A percentile compares a stretch with the other conserved stretches of the same genome.
phyloP scores from a whole-genome alignment of 1,284 basidiomycete genomes.

The Ceratobasidium sp. region DNA sequence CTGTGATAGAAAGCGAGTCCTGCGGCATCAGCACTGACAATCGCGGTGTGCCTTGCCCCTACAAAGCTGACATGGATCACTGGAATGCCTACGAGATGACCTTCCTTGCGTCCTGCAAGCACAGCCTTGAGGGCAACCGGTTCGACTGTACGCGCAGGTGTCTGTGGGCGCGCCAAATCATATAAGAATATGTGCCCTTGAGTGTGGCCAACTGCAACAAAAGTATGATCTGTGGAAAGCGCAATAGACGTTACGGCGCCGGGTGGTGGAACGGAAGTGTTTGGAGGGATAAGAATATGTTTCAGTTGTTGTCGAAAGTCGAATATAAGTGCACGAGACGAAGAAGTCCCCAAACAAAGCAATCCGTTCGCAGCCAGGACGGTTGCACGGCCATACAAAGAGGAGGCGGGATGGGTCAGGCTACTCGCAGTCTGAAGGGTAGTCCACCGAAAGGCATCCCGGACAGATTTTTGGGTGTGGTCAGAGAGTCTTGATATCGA shows the following conservation, averaged over 20 bases:
- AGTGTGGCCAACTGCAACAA: slow-evolving; percentile 86
- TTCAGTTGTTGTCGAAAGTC: slow-evolving; percentile 89
- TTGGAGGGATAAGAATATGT: slow-evolving; percentile 54
- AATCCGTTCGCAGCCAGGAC: slow-evolving; percentile 87
- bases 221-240: slow-evolving; percentile 93
- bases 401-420: slow-evolving; percentile 61
- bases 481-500: slow-evolving; percentile 64
- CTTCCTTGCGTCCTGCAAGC: slow-evolving; percentile 86
- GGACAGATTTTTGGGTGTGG: slow-evolving; percentile 48
- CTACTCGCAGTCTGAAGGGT: slow-evolving; percentile 65
- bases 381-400: slow-evolving; percentile 69
- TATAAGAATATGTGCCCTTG: slow-evolving; percentile 88
- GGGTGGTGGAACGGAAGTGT: slow-evolving; percentile 58
- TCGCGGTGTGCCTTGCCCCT: slow-evolving; percentile 91
- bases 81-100: slow-evolving; percentile 85
- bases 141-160: slow-evolving; percentile 70
- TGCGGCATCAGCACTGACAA: slow-evolving; percentile 89
- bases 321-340: slow-evolving; percentile 82
- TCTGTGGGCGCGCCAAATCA: slow-evolving; percentile 74
- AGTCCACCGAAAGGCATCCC: slow-evolving; percentile 80
- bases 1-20: slow-evolving; percentile 97
- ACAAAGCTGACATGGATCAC: slow-evolving; percentile 90
- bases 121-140: slow-evolving; percentile 74
- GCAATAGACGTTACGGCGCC: slow-evolving; percentile 91
- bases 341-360: slow-evolving; percentile 86